Conservation (phyloP, 2,329 filamentous ascomycete genomes). For the Hypoxylon sp. region DNA sequence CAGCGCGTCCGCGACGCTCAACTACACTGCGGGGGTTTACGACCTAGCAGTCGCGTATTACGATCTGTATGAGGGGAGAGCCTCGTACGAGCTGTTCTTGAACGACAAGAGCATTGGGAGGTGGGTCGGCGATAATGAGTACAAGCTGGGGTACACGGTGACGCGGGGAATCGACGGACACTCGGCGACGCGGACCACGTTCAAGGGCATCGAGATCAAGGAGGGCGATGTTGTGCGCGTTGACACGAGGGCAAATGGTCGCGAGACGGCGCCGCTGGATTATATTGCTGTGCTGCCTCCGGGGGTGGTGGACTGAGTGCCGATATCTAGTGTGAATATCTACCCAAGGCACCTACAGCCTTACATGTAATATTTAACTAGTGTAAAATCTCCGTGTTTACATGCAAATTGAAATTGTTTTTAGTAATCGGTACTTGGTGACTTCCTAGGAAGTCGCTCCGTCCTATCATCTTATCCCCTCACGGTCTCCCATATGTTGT, state of each 20-base stretch:
- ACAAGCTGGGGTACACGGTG: constrained; percentile 70
- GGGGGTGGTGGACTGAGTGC: constrained; percentile 69
- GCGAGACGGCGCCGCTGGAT: constrained; percentile 76
- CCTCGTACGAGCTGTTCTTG: constrained; percentile 69
- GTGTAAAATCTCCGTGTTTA: neutral
- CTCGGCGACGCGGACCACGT: constrained; percentile 74
- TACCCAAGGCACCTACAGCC: too few species aligned
- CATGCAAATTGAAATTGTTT: neutral
- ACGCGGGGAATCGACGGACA: constrained; percentile 74
- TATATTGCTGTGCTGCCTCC: constrained; percentile 74
- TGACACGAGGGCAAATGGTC: constrained; percentile 70
- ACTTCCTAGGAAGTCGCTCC: constrained; percentile 3
- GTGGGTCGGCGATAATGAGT: constrained; percentile 74
- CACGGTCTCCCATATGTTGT: neutral
- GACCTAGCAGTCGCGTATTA: constrained; percentile 77
- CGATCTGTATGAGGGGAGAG: constrained; percentile 71
- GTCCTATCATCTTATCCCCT: neutral
- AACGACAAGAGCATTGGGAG: constrained; percentile 66
- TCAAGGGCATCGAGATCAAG: constrained; percentile 47
- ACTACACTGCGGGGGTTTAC: constrained; percentile 68
- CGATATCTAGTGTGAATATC: too few species aligned
- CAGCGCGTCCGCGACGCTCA: constrained; percentile 62
- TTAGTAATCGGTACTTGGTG: neutral
- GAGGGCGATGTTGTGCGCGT: constrained; percentile 53
- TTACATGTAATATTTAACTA: too few species aligned